phyloP scores from a whole-genome alignment of 1,284 basidiomycete species.

The Afroboletus lepidellus region DNA sequence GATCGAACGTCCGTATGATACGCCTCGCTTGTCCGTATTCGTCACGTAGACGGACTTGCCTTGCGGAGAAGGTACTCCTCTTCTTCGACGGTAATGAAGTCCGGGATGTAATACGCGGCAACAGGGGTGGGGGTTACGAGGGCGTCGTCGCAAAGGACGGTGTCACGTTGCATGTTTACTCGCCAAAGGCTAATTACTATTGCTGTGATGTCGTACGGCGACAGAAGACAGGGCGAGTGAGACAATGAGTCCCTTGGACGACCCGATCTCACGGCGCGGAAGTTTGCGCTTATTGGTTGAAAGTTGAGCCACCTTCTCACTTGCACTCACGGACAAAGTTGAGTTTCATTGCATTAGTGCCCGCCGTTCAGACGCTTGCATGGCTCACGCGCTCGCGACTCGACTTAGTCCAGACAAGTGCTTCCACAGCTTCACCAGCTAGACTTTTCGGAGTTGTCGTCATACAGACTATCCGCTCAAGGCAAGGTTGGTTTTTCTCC shows the following conservation, averaged over 20 bases:
- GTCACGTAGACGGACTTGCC: constrained; percentile 39
- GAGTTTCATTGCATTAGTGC: constrained; percentile 4
- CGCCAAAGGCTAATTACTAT: constrained; percentile 12
- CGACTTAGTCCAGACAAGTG: neutral
- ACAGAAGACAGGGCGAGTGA: neutral
- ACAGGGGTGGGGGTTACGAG: constrained; percentile 26
- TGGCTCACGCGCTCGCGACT: neutral
- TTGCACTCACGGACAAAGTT: constrained; percentile 14
- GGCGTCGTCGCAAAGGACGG: constrained; percentile 9
- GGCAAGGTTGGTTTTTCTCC: neutral
- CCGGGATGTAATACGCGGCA: constrained; percentile 66
- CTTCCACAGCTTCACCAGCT: neutral
- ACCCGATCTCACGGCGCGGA: constrained; percentile 21
- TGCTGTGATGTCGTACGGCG: neutral
- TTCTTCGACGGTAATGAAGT: constrained; percentile 80
- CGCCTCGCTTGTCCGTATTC: neutral
- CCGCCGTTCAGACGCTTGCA: neutral
- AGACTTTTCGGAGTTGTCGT: neutral
- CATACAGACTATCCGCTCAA: neutral
- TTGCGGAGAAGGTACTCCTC: constrained; percentile 77
- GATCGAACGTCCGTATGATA: neutral
- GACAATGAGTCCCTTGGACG: neutral
- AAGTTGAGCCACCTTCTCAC: constrained; percentile 2
- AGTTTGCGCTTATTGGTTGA: neutral
- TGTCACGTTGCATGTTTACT: constrained; percentile 14